Evolutionary conservation across 257 asterid genomes (phyloP).

Genomic region (Prunella vulgaris): DNA sequence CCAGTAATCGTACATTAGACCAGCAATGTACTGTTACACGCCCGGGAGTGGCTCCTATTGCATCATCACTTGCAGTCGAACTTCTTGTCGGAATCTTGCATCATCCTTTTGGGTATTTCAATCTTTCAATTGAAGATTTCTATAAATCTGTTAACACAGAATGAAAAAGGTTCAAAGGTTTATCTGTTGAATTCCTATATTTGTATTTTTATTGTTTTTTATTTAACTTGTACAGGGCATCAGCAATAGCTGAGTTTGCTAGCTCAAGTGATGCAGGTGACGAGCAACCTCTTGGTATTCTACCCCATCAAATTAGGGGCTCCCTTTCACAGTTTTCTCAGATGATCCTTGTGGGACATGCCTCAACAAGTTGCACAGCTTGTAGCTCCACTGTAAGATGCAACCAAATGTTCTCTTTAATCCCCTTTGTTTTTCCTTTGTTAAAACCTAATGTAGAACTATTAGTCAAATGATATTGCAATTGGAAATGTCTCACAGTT

Average conservation of each 20-base stretch:
- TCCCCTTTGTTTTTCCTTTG: background rate
- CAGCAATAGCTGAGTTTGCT: slow-evolving; percentile 73
- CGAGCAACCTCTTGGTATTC: slow-evolving; percentile 83
- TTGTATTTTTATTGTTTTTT: background rate
- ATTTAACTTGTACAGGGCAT: slow-evolving; percentile 41
- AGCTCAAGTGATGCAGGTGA: slow-evolving; percentile 40
- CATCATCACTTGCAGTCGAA: slow-evolving; percentile 94
- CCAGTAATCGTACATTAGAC: slow-evolving; percentile 85
- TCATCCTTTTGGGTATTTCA: slow-evolving; percentile 75
- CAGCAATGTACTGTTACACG: slow-evolving; percentile 99
- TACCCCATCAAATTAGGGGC: slow-evolving; percentile 96
- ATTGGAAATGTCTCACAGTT: background rate
- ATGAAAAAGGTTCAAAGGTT: background rate
- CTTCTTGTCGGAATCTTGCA: slow-evolving; percentile 83
- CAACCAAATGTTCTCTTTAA: background rate
- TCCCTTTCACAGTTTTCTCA: slow-evolving; percentile 87
- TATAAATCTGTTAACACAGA: background rate
- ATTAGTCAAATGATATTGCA: background rate
- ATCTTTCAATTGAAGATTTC: background rate
- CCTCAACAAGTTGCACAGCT: slow-evolving; percentile 89
- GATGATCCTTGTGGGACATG: slow-evolving; percentile 83
- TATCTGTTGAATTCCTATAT: background rate
- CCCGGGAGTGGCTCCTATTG: slow-evolving; percentile 98
- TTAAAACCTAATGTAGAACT: background rate
- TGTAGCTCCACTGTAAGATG: slow-evolving; percentile 70